phyloP scores from a whole-genome alignment of 176 grass and related monocot genomes.

The Bonia amplexicaulis region DNA sequence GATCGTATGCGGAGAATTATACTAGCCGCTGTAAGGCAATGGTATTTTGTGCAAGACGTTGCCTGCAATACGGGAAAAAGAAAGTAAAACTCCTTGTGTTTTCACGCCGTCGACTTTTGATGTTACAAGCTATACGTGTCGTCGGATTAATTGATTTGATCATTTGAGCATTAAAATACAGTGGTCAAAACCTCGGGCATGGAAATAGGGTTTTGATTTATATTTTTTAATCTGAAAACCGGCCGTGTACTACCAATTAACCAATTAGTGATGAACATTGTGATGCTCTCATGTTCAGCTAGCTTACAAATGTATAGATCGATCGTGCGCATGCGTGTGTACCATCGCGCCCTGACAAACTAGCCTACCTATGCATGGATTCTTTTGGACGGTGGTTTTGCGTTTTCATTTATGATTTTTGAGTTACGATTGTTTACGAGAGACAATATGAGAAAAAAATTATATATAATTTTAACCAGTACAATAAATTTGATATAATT shows the following conservation, averaged over 20 bases:
- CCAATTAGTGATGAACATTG: no score
- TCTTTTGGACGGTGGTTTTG: no score
- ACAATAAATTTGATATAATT: no score
- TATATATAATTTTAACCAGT: no score
- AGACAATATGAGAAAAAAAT: no score
- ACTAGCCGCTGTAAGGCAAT: no score
- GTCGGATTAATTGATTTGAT: background rate
- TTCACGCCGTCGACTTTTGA: background rate
- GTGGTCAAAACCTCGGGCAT: slow-evolving; percentile 18
- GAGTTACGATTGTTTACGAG: no score
- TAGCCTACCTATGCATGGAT: background rate
- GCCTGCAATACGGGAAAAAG: no score
- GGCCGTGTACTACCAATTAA: background rate
- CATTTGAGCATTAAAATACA: background rate
- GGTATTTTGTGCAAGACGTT: no score
- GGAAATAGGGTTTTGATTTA: slow-evolving; percentile 14
- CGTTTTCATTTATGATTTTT: no score
- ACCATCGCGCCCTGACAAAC: background rate
- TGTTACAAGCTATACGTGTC: background rate
- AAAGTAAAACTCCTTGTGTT: background rate
- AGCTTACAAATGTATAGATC: background rate
- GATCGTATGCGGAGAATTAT: no score
- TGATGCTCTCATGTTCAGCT: background rate
- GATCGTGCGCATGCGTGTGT: background rate
- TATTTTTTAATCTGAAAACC: background rate